Percentiles rank a stretch among this genome's conserved stretches.
These are phyloP conservation scores for Coemansia aciculifera DNA, from an alignment of 192 early-diverging fungal species.

Conservation along the genomic window DNA sequence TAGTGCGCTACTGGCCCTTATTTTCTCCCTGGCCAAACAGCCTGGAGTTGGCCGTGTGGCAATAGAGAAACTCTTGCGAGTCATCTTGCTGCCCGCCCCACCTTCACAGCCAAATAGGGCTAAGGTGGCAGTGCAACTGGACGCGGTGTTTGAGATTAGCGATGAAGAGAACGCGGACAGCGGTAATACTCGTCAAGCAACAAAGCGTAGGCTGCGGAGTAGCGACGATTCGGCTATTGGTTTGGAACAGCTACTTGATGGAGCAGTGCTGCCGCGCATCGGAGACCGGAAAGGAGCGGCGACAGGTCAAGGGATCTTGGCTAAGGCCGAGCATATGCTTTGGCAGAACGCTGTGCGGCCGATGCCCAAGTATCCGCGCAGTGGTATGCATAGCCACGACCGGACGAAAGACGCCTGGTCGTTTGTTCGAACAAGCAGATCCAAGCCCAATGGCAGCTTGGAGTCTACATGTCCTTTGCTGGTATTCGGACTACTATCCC, in stretches of 20 bases:
- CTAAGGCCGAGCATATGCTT: constrained; percentile 29
- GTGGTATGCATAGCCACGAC: constrained; percentile 28
- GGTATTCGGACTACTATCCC: constrained; percentile 18
- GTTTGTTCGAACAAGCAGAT: constrained; percentile 14
- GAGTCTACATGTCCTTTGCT: constrained; percentile 14
- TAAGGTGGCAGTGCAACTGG: neutral
- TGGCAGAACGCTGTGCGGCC: constrained; percentile 53
- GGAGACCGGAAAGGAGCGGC: neutral
- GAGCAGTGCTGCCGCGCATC: neutral
- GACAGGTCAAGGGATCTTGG: constrained; percentile 1
- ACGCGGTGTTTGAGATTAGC: constrained; percentile 13
- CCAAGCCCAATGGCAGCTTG: neutral
- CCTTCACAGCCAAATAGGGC: neutral
- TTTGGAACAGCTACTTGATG: neutral
- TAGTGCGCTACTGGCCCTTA: constrained; percentile 23
- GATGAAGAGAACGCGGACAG: neutral
- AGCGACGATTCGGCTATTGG: neutral
- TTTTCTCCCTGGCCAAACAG: neutral
- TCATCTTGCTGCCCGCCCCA: constrained; percentile 5
- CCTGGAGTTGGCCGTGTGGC: constrained; percentile 22
- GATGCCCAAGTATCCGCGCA: constrained; percentile 45
- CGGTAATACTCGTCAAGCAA: neutral
- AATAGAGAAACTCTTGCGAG: constrained; percentile 28
- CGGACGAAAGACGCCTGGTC: constrained; percentile 38
- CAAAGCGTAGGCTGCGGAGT: neutral